Evolutionary conservation across 345 rosid genomes (phyloP), one percentile per base, ranked within the genome.

Genomic region (Isatis tinctoria): DNA sequence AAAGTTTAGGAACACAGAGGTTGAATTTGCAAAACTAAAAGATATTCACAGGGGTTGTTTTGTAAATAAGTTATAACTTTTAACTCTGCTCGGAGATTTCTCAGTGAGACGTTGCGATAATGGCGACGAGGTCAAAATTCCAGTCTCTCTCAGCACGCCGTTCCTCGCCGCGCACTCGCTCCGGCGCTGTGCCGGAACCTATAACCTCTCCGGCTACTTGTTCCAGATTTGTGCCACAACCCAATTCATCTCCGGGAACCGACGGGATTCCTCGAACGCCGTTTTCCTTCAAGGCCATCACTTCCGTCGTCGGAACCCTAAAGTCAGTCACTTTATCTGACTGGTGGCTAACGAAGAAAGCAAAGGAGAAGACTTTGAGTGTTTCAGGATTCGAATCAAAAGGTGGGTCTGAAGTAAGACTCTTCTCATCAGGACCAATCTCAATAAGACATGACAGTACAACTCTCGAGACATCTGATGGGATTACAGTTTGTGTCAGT

Each of bases 311-410:
- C 28, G 43, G 35, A 63, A 33, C 28, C 65, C 66, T 18, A 36
- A 76, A 70, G 20, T 18, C 60, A 0, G 36, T 76, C 2, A 17
- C 63, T 2, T 70, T 76, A 27, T 54, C 66, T 3, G 61, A 76
- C 5, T 76, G 80, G 80, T 76, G 80, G 75, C 60, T 76, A 3
- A 66, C 43, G 16, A 76, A 45, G 58, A 76, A 44, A 9, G 17
- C 53, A 9, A 49, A 74, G 0, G 47, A 44, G 32, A 69, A 62
- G 10, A 35, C 0, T 63, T 20, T 76, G 2, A 4, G 66, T 10
- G 58, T 76, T 20, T 2, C 53, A 56, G 80, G 80, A 2, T 65
- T 70, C 47, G 80, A 76, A 70, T 43, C 51, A 9, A 27, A 69
- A 62, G 44, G 36, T 14, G 79, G 70, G 30, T 57, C 45, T 20